Base-by-base conservation (phyloP, 1,284 basidiomycete species). In the Cryptococcus neoformans region DNA sequence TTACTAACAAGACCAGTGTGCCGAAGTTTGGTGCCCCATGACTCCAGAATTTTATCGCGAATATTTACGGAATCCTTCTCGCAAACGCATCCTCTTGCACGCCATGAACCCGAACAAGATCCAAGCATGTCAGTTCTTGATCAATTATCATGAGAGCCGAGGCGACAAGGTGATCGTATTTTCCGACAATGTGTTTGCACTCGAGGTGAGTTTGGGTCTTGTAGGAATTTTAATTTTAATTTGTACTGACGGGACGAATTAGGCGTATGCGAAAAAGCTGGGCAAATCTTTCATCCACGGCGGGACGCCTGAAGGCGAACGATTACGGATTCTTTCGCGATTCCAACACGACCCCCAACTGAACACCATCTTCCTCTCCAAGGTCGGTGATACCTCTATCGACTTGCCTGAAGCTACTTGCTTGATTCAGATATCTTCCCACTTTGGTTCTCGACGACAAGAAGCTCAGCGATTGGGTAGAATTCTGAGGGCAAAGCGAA, bases 81-180 rank as follows among this genome's bases (percentile, higher is more conserved):
- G 96, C 56, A 96, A 96, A 76, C 87, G 91, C 64, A 97, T 96
- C 85, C 82, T 99, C 37, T 82, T 99, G 11, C 98, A 98, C 75
- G 98, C 93, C 81, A 99, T 99, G 96, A 99, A 99, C 73, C 96
- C 96, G 21, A 92, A 90, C 75, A 99, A 99, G 81, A 97, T 99
- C 76, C 96, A 99, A 78, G 94, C 95, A 4, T 97, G 93, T 74
- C 96, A 99, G 73, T 99, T 97, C 79, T 81, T 99, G 59, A 99
- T 99, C 80, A 91, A 95, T 71, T 99, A 95, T 69, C 96, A 99
- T 76, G 96, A 99, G 80, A 88, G 88, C 61, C 83, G 96, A 65
- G 96, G 96, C 8, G 96, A 99, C 81, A 99, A 99, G 81, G 93
- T 99, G 68, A 99, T 99, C 59, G 96, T 99, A 3, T 99, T 99